Conservation (phyloP, 768 basidiomycete species). For the Macrolepiota albuminosa region DNA sequence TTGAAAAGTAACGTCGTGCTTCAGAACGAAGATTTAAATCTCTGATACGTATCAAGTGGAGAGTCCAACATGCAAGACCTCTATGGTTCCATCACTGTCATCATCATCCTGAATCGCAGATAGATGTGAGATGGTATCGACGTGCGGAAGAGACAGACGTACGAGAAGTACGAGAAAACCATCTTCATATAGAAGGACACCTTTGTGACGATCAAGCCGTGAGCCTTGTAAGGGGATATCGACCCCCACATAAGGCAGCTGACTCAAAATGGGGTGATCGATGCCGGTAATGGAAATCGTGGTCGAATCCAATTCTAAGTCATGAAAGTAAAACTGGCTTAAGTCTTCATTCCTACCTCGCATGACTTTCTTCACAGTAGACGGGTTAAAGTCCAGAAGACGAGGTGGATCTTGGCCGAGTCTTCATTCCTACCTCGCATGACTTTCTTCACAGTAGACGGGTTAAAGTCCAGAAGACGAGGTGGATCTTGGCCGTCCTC, state of each 20-base stretch:
- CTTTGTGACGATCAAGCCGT: conserved; percentile 17
- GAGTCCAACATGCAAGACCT: conserved; percentile 6
- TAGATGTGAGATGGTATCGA: not conserved
- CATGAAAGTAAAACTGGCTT: not conserved
- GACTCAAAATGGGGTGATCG: conserved; percentile 18
- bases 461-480: conserved; percentile 8
- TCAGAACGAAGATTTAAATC: not conserved
- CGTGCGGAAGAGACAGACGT: conserved; percentile 2
- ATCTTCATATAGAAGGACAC: conserved; percentile 36
- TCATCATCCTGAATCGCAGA: not conserved
- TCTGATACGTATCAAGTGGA: not conserved
- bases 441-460: not conserved
- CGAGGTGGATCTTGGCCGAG: not conserved
- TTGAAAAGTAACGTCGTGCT: not conserved
- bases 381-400: conserved; percentile 10
- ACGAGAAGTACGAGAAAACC: conserved; percentile 31
- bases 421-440: not conserved
- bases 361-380: not conserved
- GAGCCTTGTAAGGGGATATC: conserved; percentile 3
- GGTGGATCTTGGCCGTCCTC: not conserved
- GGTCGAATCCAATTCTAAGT: not conserved
- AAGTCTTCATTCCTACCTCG: not conserved
- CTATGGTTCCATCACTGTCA: not conserved
- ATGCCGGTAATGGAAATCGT: conserved; percentile 13
- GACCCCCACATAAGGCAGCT: conserved; percentile 23